A percentile compares a stretch with the other conserved stretches of the same genome.
Evolutionary conservation across 441 rosid species (phyloP).

Genomic region (Adansonia rubrostipa): DNA sequence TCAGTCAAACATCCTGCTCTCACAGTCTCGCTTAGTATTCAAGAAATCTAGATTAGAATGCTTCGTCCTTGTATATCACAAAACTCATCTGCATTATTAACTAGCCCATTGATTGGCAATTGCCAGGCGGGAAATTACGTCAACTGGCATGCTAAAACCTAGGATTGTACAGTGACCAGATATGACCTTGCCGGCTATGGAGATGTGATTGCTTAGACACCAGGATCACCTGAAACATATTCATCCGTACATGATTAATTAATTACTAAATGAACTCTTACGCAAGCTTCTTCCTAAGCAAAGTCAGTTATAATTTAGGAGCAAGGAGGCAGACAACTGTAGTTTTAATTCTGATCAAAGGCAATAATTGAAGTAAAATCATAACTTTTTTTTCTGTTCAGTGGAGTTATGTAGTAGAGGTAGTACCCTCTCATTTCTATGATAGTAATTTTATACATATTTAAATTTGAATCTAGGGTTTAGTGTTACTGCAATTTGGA

Average conservation of each 20-base stretch:
- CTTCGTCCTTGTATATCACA: not conserved
- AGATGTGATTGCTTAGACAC: not conserved
- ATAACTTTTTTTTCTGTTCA: not conserved
- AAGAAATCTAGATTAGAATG: not conserved
- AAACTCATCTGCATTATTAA: not conserved
- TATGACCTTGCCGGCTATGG: constrained; percentile 13
- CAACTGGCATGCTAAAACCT: not conserved
- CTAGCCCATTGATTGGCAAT: not conserved
- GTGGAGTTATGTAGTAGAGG: not conserved
- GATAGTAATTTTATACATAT: not conserved
- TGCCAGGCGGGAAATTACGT: not conserved
- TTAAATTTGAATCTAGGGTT: too few species aligned
- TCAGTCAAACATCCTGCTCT: constrained; percentile 7
- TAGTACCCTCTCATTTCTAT: not conserved
- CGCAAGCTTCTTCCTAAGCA: constrained; percentile 31
- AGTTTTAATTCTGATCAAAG: constrained; percentile 11
- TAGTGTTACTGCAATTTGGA: too few species aligned
- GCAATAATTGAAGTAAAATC: not conserved
- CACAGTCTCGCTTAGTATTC: not conserved
- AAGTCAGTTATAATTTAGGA: not conserved
- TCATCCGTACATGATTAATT: constrained; percentile 4
- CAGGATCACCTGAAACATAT: not conserved
- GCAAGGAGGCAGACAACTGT: constrained; percentile 23
- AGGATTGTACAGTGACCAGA: not conserved
- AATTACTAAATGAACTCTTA: constrained; percentile 11